Conservation (phyloP, 2,329 filamentous ascomycete species). For the Penicillium sp. region DNA sequence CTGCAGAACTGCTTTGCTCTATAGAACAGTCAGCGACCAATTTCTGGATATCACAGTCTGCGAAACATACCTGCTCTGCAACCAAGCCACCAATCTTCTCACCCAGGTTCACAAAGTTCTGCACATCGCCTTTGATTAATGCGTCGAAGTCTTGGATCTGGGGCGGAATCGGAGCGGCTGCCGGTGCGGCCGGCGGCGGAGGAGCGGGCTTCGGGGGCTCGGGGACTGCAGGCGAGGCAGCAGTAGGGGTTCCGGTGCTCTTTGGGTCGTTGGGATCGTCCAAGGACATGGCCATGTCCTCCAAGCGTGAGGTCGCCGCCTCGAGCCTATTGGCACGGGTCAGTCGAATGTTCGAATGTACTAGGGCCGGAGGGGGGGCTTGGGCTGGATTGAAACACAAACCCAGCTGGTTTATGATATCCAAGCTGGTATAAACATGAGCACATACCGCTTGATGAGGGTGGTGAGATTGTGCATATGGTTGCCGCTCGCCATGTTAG, state of each 20-base stretch:
- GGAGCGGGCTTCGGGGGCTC: conserved; percentile 33
- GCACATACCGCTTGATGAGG: conserved; percentile 89
- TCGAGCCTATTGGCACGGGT: conserved; percentile 74
- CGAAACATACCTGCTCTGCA: conserved; percentile 68
- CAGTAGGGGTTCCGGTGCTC: conserved; percentile 28
- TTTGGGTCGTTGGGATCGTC: conserved; percentile 50
- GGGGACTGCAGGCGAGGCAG: conserved; percentile 24
- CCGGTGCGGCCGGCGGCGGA: conserved; percentile 49
- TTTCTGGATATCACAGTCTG: too few relatives aligned
- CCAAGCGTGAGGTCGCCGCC: conserved; percentile 91
- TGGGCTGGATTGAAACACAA: background rate
- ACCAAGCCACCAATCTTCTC: conserved; percentile 74
- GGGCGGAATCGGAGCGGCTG: conserved; percentile 65
- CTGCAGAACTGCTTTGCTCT: conserved; percentile 59
- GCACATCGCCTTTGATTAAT: conserved; percentile 72
- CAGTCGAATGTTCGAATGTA: conserved; percentile 23
- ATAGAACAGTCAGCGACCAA: conserved; percentile 14
- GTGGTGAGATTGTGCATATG: conserved; percentile 97
- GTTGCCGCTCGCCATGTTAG: conserved; percentile 65
- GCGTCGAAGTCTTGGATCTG: conserved; percentile 86
- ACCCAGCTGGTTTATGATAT: background rate
- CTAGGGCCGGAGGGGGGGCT: background rate
- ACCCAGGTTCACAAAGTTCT: conserved; percentile 76
- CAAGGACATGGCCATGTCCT: conserved; percentile 86
- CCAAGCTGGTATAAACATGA: background rate